phyloP scores from a whole-genome alignment of 345 rosid genomes.

The Rhodamnia argentea region DNA sequence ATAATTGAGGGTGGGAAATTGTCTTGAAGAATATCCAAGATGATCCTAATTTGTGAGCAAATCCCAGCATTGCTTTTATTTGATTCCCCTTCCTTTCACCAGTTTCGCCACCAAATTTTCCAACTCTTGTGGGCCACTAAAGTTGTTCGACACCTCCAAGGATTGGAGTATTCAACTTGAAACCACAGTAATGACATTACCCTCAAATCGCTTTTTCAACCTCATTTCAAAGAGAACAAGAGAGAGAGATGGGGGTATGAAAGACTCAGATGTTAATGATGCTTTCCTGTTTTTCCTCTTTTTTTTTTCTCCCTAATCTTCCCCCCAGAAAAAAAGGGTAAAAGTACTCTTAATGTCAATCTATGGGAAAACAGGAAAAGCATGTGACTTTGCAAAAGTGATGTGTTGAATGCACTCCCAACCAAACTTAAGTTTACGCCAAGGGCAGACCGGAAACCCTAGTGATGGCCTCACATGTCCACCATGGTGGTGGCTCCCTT shows the following conservation, averaged over 20 bases:
- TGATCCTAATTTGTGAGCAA: constrained; percentile 1
- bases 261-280: not conserved
- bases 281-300: not conserved
- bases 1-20: not conserved
- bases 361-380: constrained; percentile 18
- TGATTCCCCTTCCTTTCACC: constrained; percentile 20
- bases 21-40: not conserved
- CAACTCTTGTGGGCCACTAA: constrained; percentile 19
- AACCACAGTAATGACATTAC: not conserved
- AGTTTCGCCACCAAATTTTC: constrained; percentile 8
- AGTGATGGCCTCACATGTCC: constrained; percentile 30
- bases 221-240: not conserved
- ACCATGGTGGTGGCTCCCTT: constrained; percentile 24
- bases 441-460: constrained; percentile 2
- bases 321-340: constrained; percentile 2
- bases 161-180: not conserved
- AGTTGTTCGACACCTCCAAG: not conserved
- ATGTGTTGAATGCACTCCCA: constrained; percentile 31
- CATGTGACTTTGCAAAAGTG: constrained; percentile 35
- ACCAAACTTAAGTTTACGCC: constrained; percentile 19
- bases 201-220: not conserved
- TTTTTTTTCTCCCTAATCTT: not conserved
- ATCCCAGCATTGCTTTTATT: constrained; percentile 15
- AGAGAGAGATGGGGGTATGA: not conserved
- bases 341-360: not conserved